Evolutionary conservation across 495 filamentous ascomycete species (phyloP).

Genomic region (Viridothelium virens): DNA sequence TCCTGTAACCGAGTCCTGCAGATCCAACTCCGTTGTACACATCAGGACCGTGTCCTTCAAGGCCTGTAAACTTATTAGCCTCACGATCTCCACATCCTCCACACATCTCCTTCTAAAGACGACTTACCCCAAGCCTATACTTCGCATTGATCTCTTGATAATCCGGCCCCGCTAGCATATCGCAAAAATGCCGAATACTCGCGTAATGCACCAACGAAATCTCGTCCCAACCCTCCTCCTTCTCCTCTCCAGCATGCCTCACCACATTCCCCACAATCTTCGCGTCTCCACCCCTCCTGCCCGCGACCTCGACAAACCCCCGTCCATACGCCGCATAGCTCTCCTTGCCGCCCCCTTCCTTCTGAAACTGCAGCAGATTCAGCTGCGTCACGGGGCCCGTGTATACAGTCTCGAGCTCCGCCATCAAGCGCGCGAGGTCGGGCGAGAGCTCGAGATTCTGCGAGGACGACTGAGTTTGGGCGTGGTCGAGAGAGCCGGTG

Average conservation of each 20-base stretch:
- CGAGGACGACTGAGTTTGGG: slow-evolving; percentile 32
- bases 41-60: slow-evolving; percentile 58
- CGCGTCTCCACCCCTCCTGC: slow-evolving; percentile 49
- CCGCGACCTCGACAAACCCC: slow-evolving; percentile 48
- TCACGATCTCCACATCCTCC: not conserved
- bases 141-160: slow-evolving; percentile 56
- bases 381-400: slow-evolving; percentile 54
- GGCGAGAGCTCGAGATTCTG: slow-evolving; percentile 50
- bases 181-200: slow-evolving; percentile 53
- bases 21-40: slow-evolving; percentile 51
- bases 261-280: slow-evolving; percentile 59
- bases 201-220: slow-evolving; percentile 62
- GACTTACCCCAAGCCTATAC: slow-evolving; percentile 23
- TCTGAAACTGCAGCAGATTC: slow-evolving; percentile 58
- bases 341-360: slow-evolving; percentile 38
- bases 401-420: slow-evolving; percentile 19
- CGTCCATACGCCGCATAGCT: slow-evolving; percentile 52
- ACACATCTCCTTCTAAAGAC: not conserved
- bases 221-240: slow-evolving; percentile 46
- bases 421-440: slow-evolving; percentile 47
- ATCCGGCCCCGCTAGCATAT: slow-evolving; percentile 55
- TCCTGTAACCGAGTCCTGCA: slow-evolving; percentile 26
- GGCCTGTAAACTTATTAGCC: slow-evolving; percentile 39
- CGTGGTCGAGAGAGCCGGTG: slow-evolving; percentile 36
- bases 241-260: slow-evolving; percentile 19